Conservation (phyloP, 176 grass and related monocot species). For the Carex scoparia region DNA sequence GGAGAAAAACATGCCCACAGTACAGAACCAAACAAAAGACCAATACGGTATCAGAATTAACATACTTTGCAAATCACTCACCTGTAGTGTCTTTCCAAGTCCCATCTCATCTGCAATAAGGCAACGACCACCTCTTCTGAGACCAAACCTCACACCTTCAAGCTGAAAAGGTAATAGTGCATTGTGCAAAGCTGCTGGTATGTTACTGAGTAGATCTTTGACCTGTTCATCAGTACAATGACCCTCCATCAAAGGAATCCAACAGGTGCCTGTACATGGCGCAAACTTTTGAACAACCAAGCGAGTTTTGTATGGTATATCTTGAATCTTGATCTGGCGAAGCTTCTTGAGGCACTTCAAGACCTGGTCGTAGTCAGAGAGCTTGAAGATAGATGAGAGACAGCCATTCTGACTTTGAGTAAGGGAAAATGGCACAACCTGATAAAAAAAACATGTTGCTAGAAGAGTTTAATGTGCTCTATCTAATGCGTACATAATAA, state of each 20-base stretch:
- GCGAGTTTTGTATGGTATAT: constrained; percentile 59
- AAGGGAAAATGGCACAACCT: constrained; percentile 64
- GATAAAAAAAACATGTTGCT: constrained; percentile 4
- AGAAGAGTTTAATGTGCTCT: not conserved
- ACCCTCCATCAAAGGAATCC: constrained; percentile 42
- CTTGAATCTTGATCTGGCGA: constrained; percentile 45
- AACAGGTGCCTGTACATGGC: constrained; percentile 4
- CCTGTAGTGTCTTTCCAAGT: constrained; percentile 93
- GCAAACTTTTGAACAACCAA: constrained; percentile 47
- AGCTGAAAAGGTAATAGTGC: constrained; percentile 84
- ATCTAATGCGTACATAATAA: not conserved
- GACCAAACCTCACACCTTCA: constrained; percentile 76
- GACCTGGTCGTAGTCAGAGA: constrained; percentile 54
- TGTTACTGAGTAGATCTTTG: constrained; percentile 53
- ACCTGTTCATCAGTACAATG: constrained; percentile 63
- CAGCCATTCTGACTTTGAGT: constrained; percentile 54
- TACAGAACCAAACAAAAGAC: not conserved
- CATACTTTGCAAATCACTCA: constrained; percentile 10
- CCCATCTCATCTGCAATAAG: constrained; percentile 99
- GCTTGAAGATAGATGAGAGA: constrained; percentile 65
- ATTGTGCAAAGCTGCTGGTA: constrained; percentile 47
- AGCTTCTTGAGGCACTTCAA: constrained; percentile 73
- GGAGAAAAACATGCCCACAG: not conserved
- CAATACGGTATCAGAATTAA: not conserved
- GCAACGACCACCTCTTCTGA: constrained; percentile 64